Conservation (phyloP, 2,329 filamentous ascomycete species). For the Laburnicola sp. region DNA sequence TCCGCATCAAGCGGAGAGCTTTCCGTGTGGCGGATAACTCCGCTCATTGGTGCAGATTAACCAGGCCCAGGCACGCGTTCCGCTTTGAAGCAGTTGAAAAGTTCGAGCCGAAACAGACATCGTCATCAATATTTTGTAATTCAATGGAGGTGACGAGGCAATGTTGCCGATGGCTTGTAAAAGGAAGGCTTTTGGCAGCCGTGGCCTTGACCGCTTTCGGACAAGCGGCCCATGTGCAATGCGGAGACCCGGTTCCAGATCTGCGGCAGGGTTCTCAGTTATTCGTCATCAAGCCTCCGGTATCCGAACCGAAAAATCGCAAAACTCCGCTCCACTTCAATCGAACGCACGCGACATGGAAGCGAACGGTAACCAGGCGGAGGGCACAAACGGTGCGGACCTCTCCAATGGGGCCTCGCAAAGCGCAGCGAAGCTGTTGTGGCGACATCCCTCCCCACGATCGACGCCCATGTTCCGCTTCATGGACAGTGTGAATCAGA, state of each 20-base stretch:
- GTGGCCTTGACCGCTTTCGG: conserved; percentile 2
- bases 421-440: conserved; percentile 52
- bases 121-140: too few species aligned
- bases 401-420: conserved; percentile 28
- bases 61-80: too few species aligned
- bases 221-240: neutral
- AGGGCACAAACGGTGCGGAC: conserved; percentile 16
- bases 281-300: conserved; percentile 13
- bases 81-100: too few species aligned
- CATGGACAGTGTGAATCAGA: conserved; percentile 68
- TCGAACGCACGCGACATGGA: conserved; percentile 9
- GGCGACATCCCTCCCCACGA: conserved; percentile 69
- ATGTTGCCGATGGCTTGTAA: too few species aligned
- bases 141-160: too few species aligned
- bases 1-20: too few species aligned
- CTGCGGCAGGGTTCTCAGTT: neutral
- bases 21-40: too few species aligned
- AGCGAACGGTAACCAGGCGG: conserved; percentile 11
- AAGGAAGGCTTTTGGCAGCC: neutral
- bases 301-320: conserved; percentile 7
- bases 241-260: conserved; percentile 11
- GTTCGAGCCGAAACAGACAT: too few species aligned
- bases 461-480: conserved; percentile 74
- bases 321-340: neutral
- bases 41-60: too few species aligned